Conservation (phyloP, 176 grass and related monocot genomes). For the Musa acuminata region DNA sequence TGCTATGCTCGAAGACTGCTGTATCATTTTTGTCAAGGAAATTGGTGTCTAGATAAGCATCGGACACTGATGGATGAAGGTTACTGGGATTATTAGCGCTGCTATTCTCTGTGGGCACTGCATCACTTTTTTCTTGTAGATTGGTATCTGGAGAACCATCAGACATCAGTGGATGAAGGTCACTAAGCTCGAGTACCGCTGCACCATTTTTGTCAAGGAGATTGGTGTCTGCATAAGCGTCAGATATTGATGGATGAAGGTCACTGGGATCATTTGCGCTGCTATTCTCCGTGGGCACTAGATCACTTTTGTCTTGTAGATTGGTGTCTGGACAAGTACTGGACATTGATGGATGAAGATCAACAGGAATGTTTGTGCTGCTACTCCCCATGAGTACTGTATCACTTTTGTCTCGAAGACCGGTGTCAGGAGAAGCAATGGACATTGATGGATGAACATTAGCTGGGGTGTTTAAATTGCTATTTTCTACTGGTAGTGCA, state of each 20-base stretch:
- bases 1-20: background rate
- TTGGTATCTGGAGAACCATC: background rate
- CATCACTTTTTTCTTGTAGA: background rate
- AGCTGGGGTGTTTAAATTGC: background rate
- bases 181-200: too few relatives aligned
- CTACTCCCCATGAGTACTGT: background rate
- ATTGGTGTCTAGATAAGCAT: background rate
- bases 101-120: background rate
- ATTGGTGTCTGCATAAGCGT: background rate
- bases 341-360: background rate
- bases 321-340: background rate
- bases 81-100: background rate
- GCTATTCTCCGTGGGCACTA: background rate
- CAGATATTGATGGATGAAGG: background rate
- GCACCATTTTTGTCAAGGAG: background rate
- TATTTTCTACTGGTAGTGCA: background rate
- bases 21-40: background rate
- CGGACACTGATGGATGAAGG: background rate
- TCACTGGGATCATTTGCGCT: background rate
- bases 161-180: background rate
- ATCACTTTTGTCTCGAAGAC: background rate
- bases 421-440: background rate
- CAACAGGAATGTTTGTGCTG: background rate
- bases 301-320: background rate
- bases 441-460: background rate